Conservation (phyloP, 2,329 filamentous ascomycete genomes). For the Stagonosporopsis chrysanthemi region DNA sequence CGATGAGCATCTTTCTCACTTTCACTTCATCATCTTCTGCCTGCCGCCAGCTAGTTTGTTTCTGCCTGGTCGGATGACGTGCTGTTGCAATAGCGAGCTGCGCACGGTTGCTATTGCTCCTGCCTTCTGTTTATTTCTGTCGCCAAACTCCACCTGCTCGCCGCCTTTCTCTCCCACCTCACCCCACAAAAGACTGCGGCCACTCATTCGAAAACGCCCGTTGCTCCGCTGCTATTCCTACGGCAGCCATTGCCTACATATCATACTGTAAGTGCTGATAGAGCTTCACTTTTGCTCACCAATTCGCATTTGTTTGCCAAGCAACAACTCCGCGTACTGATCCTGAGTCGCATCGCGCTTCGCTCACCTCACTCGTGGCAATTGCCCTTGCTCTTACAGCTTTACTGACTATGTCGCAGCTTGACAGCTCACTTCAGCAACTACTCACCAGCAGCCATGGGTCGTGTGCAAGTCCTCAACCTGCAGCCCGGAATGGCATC, state of each 20-base stretch:
- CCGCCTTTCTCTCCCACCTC: constrained; percentile 1
- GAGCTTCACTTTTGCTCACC: background rate
- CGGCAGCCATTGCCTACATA: background rate
- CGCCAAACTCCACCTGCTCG: background rate
- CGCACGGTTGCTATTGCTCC: constrained; percentile 19
- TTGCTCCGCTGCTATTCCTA: background rate
- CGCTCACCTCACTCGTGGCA: constrained; percentile 7
- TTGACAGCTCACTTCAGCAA: background rate
- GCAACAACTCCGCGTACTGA: background rate
- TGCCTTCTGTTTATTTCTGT: constrained; percentile 21
- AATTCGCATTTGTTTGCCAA: background rate
- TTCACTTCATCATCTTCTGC: constrained; percentile 7
- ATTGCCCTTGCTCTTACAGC: background rate
- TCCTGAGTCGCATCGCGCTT: background rate
- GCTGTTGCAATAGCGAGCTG: constrained; percentile 11
- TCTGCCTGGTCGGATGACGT: background rate
- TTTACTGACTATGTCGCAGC: constrained; percentile 22
- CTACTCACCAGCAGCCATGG: constrained; percentile 3
- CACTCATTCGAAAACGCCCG: background rate
- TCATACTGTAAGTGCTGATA: constrained; percentile 1
- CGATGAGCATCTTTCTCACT: background rate
- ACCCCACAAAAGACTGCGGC: background rate
- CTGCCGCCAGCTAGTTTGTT: background rate
- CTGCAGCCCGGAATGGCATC: constrained; percentile 19
- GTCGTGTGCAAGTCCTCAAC: background rate